A percentile compares a stretch with the other conserved stretches of the same genome.
These are phyloP conservation scores for Thelephora ganbajun DNA, from an alignment of 768 basidiomycete species.

Conservation along the genomic window DNA sequence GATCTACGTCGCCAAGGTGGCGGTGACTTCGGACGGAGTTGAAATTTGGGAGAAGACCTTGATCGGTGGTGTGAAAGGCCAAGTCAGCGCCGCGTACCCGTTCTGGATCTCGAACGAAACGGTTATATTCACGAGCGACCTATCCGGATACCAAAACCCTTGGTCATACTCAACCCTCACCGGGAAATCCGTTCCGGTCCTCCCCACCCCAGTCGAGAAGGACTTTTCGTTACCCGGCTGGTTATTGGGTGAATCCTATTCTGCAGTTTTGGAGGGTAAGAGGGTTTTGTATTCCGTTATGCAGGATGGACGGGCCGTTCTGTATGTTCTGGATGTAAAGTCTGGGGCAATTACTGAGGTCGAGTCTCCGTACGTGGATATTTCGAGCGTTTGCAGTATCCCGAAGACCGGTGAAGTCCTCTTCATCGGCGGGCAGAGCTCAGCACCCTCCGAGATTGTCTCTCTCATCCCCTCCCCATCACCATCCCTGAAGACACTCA, in stretches of 20 bases:
- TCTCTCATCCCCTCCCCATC: constrained; percentile 13
- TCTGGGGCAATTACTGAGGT: constrained; percentile 18
- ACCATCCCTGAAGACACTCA: neutral
- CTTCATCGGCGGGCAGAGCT: constrained; percentile 29
- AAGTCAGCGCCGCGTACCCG: constrained; percentile 45
- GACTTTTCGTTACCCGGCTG: constrained; percentile 51
- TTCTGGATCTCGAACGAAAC: constrained; percentile 41
- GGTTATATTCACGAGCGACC: constrained; percentile 52
- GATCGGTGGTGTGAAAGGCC: constrained; percentile 39
- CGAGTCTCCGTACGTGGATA: constrained; percentile 27
- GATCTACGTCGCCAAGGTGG: constrained; percentile 38
- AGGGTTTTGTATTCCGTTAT: constrained; percentile 19
- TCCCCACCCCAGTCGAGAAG: constrained; percentile 28
- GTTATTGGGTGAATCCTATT: constrained; percentile 33
- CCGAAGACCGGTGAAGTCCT: constrained; percentile 19
- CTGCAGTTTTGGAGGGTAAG: constrained; percentile 25
- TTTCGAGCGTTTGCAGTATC: constrained; percentile 23
- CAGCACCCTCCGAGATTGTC: constrained; percentile 24
- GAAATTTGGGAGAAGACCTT: constrained; percentile 22
- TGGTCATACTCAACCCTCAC: constrained; percentile 33
- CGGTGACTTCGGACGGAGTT: constrained; percentile 14
- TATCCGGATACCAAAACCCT: constrained; percentile 55
- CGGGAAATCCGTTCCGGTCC: constrained; percentile 22
- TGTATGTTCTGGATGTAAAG: constrained; percentile 20
- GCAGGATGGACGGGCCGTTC: constrained; percentile 19